Evolutionary conservation across 2,329 filamentous ascomycete species (phyloP).

Genomic region (Phialocephala subalpina): DNA sequence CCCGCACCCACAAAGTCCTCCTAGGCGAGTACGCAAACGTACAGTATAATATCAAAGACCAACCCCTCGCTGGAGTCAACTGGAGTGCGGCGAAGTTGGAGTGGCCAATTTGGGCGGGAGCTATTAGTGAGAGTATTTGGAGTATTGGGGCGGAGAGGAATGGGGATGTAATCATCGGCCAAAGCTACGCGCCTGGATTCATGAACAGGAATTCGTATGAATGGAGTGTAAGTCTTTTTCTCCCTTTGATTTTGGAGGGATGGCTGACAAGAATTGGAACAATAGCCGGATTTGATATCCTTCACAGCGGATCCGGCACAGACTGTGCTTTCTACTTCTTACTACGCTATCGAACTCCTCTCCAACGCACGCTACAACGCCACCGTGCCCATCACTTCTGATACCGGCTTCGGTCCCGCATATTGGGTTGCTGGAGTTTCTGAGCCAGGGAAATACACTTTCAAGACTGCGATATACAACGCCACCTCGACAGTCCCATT

Average conservation of each 20-base stretch:
- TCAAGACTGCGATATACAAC: conserved; percentile 63
- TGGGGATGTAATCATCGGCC: conserved; percentile 36
- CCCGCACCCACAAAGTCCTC: conserved; percentile 32
- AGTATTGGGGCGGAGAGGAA: conserved; percentile 39
- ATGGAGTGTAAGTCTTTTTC: conserved; percentile 36
- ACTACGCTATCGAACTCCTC: conserved; percentile 59
- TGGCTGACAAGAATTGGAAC: conserved; percentile 6
- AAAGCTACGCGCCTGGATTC: conserved; percentile 40
- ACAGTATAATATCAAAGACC: conserved; percentile 29
- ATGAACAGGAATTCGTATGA: conserved; percentile 41
- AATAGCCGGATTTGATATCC: conserved; percentile 40
- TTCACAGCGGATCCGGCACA: conserved; percentile 50
- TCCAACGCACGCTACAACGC: conserved; percentile 54
- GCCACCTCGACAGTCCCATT: conserved; percentile 56
- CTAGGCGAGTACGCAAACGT: conserved; percentile 42
- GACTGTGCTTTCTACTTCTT: conserved; percentile 59
- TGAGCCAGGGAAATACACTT: conserved; percentile 51
- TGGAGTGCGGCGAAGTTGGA: conserved; percentile 27
- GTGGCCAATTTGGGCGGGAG: conserved; percentile 39
- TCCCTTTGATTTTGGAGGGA: background rate
- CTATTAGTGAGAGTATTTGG: conserved; percentile 40
- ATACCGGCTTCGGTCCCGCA: conserved; percentile 50
- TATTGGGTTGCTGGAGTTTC: conserved; percentile 59
- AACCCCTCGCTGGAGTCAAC: conserved; percentile 22
- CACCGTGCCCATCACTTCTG: conserved; percentile 53